phyloP scores from a whole-genome alignment of 2,329 filamentous ascomycete species.

The Aspergillus fumigatiaffinis region DNA sequence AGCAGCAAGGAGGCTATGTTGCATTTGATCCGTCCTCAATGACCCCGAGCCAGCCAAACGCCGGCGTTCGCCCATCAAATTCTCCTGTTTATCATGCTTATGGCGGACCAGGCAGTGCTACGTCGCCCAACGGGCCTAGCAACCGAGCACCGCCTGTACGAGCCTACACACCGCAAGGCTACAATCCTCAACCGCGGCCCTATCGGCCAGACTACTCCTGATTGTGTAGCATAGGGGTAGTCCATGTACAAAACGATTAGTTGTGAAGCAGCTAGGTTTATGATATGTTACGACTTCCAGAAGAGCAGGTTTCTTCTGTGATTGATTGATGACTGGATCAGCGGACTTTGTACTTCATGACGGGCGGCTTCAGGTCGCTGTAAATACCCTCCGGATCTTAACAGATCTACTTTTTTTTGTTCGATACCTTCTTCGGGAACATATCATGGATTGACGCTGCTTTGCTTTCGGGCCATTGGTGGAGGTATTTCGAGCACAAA shows the following conservation, averaged over 20 bases:
- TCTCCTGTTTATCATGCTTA: conserved; percentile 17
- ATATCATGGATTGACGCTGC: conserved; percentile 4
- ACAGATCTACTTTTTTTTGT: not conserved
- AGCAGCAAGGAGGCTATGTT: conserved; percentile 14
- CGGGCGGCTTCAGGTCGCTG: conserved; percentile 2
- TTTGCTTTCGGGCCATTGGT: not conserved
- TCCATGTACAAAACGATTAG: not conserved
- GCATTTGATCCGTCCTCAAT: conserved; percentile 18
- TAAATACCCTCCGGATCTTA: conserved; percentile 4
- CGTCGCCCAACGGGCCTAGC: conserved; percentile 20
- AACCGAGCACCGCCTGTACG: conserved; percentile 16
- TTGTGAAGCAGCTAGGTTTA: conserved; percentile 6
- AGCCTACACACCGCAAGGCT: conserved; percentile 18
- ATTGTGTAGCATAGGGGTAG: not conserved
- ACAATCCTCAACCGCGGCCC: conserved; percentile 7
- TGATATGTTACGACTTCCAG: conserved; percentile 16
- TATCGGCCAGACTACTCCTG: conserved; percentile 9
- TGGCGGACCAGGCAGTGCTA: conserved; percentile 15
- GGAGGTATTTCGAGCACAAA: not conserved
- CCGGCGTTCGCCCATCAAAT: not conserved
- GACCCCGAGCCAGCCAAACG: not conserved
- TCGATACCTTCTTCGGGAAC: not conserved
- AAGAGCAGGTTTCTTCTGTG: conserved; percentile 27
- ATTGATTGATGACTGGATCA: conserved; percentile 20
- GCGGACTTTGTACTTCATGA: conserved; percentile 5